Base-by-base conservation (phyloP, 2,329 filamentous ascomycete genomes). In the Fusarium neocosmosporiellum region DNA sequence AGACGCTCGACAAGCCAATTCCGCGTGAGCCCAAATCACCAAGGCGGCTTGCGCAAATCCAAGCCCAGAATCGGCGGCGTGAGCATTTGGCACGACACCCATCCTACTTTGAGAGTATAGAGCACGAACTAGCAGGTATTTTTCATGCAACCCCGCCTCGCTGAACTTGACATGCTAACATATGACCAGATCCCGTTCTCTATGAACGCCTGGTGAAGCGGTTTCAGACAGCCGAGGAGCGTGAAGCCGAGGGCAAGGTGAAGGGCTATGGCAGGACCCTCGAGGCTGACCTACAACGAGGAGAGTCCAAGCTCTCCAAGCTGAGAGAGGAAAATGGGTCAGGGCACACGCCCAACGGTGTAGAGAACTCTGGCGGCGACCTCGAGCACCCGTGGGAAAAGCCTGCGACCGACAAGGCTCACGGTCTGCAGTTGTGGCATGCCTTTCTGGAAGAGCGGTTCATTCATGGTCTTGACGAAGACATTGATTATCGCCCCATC, bases 181-280 rank as follows among this genome's bases (percentile, higher is more conserved):
- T 57, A 36, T 22, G 39, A 37, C 43, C n/a, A 88, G 93, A 96
- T 82, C 94, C 94, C 1, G 84, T 96, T 10, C 88, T 97, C 34
- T 97, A 97, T 84, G 93, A 97, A 80, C 88, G 90, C 61, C 87
- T 97, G 27, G 89, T 98, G 68, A 90, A 94, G 60, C 90, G 90
- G 59, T 95, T 95, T 80, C 93, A 95, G 73, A 91, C 91, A 1
- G 84, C 91, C 4, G 85, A 87, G 5, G 94, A 97, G 82, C 90
- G 94, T 61, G 90, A 94, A 79, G 88, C 88, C 8, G 93, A 96
- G 75, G 92, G 91, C 10, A 89, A 89, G 48, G 84, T 85, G 10
- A 94, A 94, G 79, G 94, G 94, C 13, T 96, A 94, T 80, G 93
- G 92, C 1, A 92, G 93, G 27, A 88, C 93, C 14, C 87, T 97